These are phyloP conservation scores for Hypoxylon rubiginosum DNA, from an alignment of 2,329 filamentous ascomycete genomes.

Conservation along the genomic window DNA sequence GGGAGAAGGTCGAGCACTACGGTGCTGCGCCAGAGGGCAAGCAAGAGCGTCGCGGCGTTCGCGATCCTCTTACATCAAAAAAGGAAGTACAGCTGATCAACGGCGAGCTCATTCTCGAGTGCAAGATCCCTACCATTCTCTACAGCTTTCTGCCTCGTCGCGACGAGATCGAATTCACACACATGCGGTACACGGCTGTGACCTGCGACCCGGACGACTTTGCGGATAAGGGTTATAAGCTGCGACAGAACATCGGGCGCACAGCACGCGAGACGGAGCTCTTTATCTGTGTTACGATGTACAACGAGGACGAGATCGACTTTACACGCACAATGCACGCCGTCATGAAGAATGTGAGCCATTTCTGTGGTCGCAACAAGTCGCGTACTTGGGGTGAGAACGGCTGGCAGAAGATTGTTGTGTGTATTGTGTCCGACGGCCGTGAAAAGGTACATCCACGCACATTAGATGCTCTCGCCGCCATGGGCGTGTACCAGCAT, in stretches of 20 bases:
- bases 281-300: slow-evolving; percentile 98
- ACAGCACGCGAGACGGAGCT: slow-evolving; percentile 94
- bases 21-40: slow-evolving; percentile 88
- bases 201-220: slow-evolving; percentile 94
- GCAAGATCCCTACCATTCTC: slow-evolving; percentile 98
- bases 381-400: slow-evolving; percentile 99
- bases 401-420: slow-evolving; percentile 99
- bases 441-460: slow-evolving; percentile 89
- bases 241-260: slow-evolving; percentile 91
- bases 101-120: slow-evolving; percentile 96
- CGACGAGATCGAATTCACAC: slow-evolving; percentile 95
- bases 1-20: slow-evolving; percentile 81
- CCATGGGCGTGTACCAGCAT: slow-evolving; percentile 98
- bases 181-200: slow-evolving; percentile 94
- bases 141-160: slow-evolving; percentile 96
- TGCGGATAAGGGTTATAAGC: slow-evolving; percentile 88
- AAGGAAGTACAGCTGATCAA: slow-evolving; percentile 98
- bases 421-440: slow-evolving; percentile 96
- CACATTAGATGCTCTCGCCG: slow-evolving; percentile 92
- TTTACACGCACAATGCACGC: slow-evolving; percentile 97
- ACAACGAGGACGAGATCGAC: slow-evolving; percentile 97
- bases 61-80: slow-evolving; percentile 87
- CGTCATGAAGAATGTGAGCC: slow-evolving; percentile 98
- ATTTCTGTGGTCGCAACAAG: slow-evolving; percentile 93
- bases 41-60: slow-evolving; percentile 88